Evolutionary conservation across 345 rosid genomes (phyloP).

Genomic region (Rhizophora mangle): DNA sequence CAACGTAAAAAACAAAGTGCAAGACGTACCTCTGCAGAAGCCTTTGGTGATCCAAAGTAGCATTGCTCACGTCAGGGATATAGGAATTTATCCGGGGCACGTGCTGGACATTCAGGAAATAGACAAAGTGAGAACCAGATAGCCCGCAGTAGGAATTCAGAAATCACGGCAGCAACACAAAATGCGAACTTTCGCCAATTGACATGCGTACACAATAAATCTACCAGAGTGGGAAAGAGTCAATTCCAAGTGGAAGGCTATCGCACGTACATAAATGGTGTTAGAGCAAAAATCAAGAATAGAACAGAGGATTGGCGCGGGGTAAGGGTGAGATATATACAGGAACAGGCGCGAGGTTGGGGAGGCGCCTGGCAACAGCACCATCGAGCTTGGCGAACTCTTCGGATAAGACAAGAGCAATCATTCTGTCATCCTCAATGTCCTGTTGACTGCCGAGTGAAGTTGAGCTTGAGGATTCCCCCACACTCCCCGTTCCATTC

Average conservation of each 20-base stretch:
- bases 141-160: background rate
- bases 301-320: background rate
- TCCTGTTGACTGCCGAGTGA: conserved; percentile 72
- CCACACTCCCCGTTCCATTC: conserved; percentile 41
- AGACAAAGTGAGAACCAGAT: conserved; percentile 17
- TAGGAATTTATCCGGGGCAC: conserved; percentile 74
- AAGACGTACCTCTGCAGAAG: conserved; percentile 70
- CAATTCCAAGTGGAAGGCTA: too few relatives aligned
- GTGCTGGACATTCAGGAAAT: conserved; percentile 46
- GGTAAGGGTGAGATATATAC: conserved; percentile 31
- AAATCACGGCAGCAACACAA: background rate
- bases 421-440: conserved; percentile 80
- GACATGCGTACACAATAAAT: background rate
- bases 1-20: conserved; percentile 20
- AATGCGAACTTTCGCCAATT: background rate
- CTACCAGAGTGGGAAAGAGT: background rate
- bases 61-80: conserved; percentile 71
- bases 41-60: conserved; percentile 87
- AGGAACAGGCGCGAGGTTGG: conserved; percentile 71
- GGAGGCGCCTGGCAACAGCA: conserved; percentile 72
- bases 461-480: conserved; percentile 80
- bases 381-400: conserved; percentile 72
- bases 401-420: conserved; percentile 74
- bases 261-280: background rate
- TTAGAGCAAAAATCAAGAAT: background rate